Evolutionary conservation across 2,329 filamentous ascomycete species (phyloP), one percentile per base, ranked within the genome.

Genomic region (Saccharata proteae): DNA sequence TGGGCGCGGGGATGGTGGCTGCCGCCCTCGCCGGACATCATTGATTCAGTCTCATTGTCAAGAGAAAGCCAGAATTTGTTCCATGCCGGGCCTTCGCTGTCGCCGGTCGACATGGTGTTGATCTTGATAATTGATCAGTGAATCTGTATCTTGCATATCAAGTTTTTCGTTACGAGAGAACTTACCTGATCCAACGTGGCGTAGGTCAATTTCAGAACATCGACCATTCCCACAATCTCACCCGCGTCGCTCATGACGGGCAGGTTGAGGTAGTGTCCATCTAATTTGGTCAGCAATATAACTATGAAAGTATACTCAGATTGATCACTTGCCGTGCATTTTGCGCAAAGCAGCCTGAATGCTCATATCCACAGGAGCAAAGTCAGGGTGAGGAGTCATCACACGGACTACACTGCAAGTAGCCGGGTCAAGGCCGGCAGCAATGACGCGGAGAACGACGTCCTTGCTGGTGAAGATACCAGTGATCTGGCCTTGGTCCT

Each of bases 401-500:
- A 98, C 90, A 46, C 90, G 79, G 42, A 98, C 88, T 39, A 98
- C 90, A 54, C 88, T 96, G 70, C 90, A 98, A 49, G 80, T 96
- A 38, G 76, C 71, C 26, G 90, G 90, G 56, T 98, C 90, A 37
- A 98, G 70, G 12, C 90, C 90, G 29, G 90, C 90, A 33, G 90
- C 90, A 61, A 98, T 98, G 38, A 98, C 90, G 57, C 90, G 84
- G 36, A 98, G 71, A 37, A 98, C 90, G 30, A 98, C 88, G 61
- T 98, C 90, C 65, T 98, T 98, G 66, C 90, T 96, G 37, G 90
- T 98, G 56, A 98, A 98, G 52, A 98, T 98, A 61, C 90, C 90
- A 32, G 90, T 98, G 52, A 98, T 96, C 25, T 85, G 83, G 33
- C 88, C 86, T 57, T 93, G 84, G 55, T 98, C 90, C 60, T 94